Evolutionary conservation across 176 grass and related monocot genomes (phyloP).

Genomic region (Tillandsia fasciculata): DNA sequence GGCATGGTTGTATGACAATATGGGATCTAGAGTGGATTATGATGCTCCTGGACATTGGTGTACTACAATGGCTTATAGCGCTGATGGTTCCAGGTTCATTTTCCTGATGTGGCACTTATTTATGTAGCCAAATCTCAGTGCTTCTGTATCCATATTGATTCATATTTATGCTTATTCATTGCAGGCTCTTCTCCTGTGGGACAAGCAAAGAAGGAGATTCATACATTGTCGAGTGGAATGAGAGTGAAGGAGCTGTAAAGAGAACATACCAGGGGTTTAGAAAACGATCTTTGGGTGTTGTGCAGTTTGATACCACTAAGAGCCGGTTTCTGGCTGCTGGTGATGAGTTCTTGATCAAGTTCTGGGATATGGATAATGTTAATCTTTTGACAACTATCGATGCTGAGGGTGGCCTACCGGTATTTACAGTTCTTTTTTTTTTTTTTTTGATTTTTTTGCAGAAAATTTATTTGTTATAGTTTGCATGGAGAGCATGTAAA

Average conservation of each 20-base stretch:
- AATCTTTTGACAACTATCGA: slow-evolving; percentile 89
- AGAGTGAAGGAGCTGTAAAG: slow-evolving; percentile 94
- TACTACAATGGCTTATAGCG: slow-evolving; percentile 99
- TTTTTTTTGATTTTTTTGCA: not conserved
- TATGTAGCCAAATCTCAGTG: not conserved
- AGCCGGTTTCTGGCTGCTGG: slow-evolving; percentile 91
- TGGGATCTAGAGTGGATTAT: slow-evolving; percentile 99
- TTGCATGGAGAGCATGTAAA: slow-evolving; percentile 2
- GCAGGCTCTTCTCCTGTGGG: slow-evolving; percentile 95
- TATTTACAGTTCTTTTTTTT: slow-evolving; percentile 21
- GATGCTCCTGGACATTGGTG: slow-evolving; percentile 99
- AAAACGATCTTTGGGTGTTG: slow-evolving; percentile 81
- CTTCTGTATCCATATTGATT: slow-evolving; percentile 12
- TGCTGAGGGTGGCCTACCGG: slow-evolving; percentile 81
- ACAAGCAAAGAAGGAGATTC: slow-evolving; percentile 99
- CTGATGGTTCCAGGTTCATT: slow-evolving; percentile 83
- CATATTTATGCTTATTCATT: not conserved
- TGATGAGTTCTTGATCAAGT: slow-evolving; percentile 92
- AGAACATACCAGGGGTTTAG: slow-evolving; percentile 95
- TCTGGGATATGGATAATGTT: slow-evolving; percentile 97
- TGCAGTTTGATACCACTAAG: slow-evolving; percentile 93
- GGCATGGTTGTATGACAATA: slow-evolving; percentile 96
- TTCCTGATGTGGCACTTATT: slow-evolving; percentile 2
- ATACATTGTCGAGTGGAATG: slow-evolving; percentile 97
- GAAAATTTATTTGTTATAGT: slow-evolving; percentile 2